Evolutionary conservation across 2,329 filamentous ascomycete genomes (phyloP), one percentile per base, ranked within the genome.

Genomic region (Alternaria arborescens): DNA sequence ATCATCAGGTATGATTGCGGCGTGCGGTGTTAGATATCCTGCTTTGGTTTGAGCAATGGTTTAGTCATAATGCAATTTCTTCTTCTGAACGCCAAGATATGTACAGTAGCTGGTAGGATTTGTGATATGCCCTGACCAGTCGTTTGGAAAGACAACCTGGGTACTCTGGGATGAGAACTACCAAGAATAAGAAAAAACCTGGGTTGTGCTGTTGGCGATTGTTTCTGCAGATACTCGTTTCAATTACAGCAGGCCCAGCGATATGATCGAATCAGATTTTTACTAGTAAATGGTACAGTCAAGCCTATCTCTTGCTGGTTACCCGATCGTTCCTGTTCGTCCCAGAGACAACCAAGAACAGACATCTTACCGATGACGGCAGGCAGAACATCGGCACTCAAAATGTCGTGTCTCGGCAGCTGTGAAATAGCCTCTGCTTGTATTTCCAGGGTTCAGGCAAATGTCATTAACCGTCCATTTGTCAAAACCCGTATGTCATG

Each of bases 1-100:
- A 58, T 70, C 68, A 69, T 70, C 69, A 62, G 68, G 70, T 52
- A 71, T 71, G 66, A 67, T 65, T 55, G 52, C 43, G 62, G 56
- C 36, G 58, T 32, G 14, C 32, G 22, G 52, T 50, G 43, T 52
- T 34, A 32, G 43, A 46, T 58, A 42, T 36, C 58, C 50, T 44
- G 48, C 28, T 59, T 40, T 61, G 28, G 36, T 53, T 48, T 38
- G 28, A 11, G 43, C 36, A 44, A n/a, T 52, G 41, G 11, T 51
- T 43, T 26, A 43, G 36, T 51, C 20, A 4, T 28, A 56, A 51
- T 51, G 34, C 26, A 36, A 16, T 14, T 36, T 36, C 12, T 36
- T 16, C 32, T 14, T 36, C 16, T 36, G 32, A 36, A 36, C 12
- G 14, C 14, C 4, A 16, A 12, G 12, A 14, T 1, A 5, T 16